A percentile compares a stretch with the other conserved stretches of the same genome.
phyloP scores from a whole-genome alignment of 306 rosid species.

The Adenanthera pavonina region DNA sequence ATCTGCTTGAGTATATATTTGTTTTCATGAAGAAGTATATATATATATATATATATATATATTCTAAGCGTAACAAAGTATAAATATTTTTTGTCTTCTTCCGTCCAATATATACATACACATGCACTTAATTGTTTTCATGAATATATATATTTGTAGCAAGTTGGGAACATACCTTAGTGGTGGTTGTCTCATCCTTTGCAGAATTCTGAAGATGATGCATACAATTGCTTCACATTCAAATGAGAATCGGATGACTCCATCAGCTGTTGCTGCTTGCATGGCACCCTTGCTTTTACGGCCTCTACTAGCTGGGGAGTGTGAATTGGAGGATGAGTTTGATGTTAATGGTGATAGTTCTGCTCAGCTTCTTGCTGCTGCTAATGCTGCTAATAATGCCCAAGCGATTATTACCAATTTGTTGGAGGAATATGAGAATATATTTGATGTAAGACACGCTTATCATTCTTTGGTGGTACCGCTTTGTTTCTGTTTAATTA shows the following conservation, averaged over 20 bases:
- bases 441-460: conserved; percentile 82
- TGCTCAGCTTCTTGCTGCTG: conserved; percentile 98
- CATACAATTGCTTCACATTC: conserved; percentile 82
- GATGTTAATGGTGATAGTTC: conserved; percentile 89
- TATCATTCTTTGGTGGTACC: not conserved
- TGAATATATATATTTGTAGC: not conserved
- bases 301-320: conserved; percentile 95
- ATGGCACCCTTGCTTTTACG: conserved; percentile 99
- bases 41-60: no score
- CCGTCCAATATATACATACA: not conserved
- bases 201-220: conserved; percentile 98
- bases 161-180: not conserved
- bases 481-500: conserved; percentile 20
- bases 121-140: not conserved
- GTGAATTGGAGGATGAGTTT: conserved; percentile 96
- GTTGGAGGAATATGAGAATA: conserved; percentile 89
- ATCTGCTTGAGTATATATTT: not conserved
- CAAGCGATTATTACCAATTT: conserved; percentile 90
- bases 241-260: conserved; percentile 90
- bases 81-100: not conserved
- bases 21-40: not conserved
- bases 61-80: no score
- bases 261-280: conserved; percentile 99
- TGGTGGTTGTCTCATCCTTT: conserved; percentile 15
- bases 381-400: conserved; percentile 98